Evolutionary conservation across 179 eudicot species (phyloP).

Genomic region (Beta macrorhiza): DNA sequence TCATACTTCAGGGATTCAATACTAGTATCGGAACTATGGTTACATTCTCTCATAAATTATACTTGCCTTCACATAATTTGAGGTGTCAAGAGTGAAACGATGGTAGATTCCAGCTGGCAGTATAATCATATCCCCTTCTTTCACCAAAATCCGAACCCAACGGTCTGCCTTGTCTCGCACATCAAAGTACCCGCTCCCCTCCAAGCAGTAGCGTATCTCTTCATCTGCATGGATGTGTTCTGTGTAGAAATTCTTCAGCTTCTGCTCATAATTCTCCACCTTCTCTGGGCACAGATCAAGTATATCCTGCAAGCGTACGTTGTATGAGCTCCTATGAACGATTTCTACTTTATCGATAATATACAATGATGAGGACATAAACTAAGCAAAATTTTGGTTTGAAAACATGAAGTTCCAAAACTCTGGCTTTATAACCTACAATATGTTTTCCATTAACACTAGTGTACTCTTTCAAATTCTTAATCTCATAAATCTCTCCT

Average conservation of each 20-base stretch:
- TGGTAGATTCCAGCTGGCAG: slow-evolving; percentile 86
- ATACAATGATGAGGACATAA: not conserved
- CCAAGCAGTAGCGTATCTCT: slow-evolving; percentile 83
- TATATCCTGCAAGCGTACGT: slow-evolving; percentile 36
- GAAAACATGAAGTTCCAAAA: not conserved
- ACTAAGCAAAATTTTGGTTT: not conserved
- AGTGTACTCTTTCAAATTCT: not conserved
- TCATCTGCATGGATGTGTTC: slow-evolving; percentile 86
- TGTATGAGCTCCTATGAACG: not conserved
- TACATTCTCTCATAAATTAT: not conserved
- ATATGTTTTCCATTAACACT: not conserved
- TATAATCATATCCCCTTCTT: slow-evolving; percentile 67
- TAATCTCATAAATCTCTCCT: not conserved
- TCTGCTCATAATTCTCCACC: slow-evolving; percentile 81
- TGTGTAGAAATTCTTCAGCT: slow-evolving; percentile 71
- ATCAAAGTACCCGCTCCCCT: slow-evolving; percentile 86
- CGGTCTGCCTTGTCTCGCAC: slow-evolving; percentile 75
- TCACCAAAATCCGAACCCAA: slow-evolving; percentile 79
- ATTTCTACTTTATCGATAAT: not conserved
- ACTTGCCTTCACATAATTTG: slow-evolving; percentile 68
- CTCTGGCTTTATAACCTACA: not conserved
- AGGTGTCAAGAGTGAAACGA: slow-evolving; percentile 75
- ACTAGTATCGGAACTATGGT: no score
- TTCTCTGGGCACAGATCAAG: slow-evolving; percentile 76
- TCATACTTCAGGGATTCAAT: not conserved